A percentile compares a stretch with the other conserved stretches of the same genome.
Evolutionary conservation across 75 land plant genomes (phyloP).

Genomic region (Pinus taeda): DNA sequence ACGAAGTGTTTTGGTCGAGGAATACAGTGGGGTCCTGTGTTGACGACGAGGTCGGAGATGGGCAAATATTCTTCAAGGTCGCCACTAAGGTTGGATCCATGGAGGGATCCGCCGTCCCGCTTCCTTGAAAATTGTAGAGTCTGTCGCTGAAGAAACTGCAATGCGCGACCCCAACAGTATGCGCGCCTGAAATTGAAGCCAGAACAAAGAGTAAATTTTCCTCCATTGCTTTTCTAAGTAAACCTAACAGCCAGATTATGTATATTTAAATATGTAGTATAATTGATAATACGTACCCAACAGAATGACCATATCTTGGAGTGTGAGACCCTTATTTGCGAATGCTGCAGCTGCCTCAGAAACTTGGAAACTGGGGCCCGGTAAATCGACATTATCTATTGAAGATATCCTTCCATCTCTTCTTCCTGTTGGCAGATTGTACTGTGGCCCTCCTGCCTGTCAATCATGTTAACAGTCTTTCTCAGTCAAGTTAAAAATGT

Average conservation of each 20-base stretch:
- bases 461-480: too few relatives aligned
- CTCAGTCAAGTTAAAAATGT: too few relatives aligned
- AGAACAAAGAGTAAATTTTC: too few relatives aligned
- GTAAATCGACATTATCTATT: neutral
- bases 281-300: neutral
- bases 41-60: constrained; percentile 6
- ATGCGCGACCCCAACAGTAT: constrained; percentile 71
- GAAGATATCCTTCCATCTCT: constrained; percentile 10
- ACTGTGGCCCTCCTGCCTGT: constrained; percentile 25
- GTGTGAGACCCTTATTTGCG: constrained; percentile 7
- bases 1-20: constrained; percentile 38
- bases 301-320: constrained; percentile 16
- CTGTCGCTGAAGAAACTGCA: constrained; percentile 53
- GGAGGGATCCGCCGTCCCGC: constrained; percentile 59
- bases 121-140: constrained; percentile 58
- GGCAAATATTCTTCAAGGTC: constrained; percentile 31
- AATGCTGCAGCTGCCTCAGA: neutral
- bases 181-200: constrained; percentile 36
- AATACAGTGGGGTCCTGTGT: constrained; percentile 9
- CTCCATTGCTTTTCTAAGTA: too few relatives aligned
- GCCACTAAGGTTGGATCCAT: constrained; percentile 35
- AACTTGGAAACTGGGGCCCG: neutral
- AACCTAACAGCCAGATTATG: too few relatives aligned
- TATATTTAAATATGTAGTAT: too few relatives aligned
- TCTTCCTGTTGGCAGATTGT: constrained; percentile 13